phyloP scores from a whole-genome alignment of 2,329 filamentous ascomycete species.

The Verticillium alfalfae region DNA sequence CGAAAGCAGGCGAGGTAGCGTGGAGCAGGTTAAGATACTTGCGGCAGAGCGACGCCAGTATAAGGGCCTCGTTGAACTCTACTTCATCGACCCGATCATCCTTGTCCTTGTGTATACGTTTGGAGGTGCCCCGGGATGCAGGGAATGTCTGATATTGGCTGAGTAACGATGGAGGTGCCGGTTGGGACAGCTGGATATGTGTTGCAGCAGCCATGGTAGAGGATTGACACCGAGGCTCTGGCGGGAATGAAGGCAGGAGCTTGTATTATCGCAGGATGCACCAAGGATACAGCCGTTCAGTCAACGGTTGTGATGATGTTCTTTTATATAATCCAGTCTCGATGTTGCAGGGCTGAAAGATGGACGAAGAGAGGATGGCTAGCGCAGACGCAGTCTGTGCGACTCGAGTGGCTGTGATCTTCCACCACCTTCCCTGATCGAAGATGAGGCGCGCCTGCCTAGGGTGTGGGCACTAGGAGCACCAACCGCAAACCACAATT shows the following conservation, averaged over 20 bases:
- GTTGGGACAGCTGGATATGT: conserved; percentile 17
- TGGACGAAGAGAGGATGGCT: not conserved
- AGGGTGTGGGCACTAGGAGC: no score
- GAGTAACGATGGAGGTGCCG: not conserved
- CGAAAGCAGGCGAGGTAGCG: conserved; percentile 18
- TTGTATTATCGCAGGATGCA: not conserved
- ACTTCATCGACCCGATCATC: not conserved
- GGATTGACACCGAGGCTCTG: not conserved
- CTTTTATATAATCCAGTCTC: not conserved
- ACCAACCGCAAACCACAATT: not conserved
- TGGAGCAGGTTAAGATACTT: conserved; percentile 20
- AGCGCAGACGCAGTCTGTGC: not conserved
- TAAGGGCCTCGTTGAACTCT: conserved; percentile 16
- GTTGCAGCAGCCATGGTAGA: conserved; percentile 24
- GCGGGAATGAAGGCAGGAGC: not conserved
- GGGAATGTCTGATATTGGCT: not conserved
- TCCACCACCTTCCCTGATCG: not conserved
- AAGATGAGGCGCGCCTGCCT: not conserved
- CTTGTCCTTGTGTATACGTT: no score
- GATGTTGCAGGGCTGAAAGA: not conserved
- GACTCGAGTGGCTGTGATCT: not conserved
- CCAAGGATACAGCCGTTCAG: not conserved
- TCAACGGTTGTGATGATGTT: not conserved
- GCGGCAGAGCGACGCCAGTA: conserved; percentile 21
- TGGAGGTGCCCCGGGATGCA: not conserved